Base-by-base conservation (phyloP, 495 filamentous ascomycete species). In the Diplogelasinospora grovesii region DNA sequence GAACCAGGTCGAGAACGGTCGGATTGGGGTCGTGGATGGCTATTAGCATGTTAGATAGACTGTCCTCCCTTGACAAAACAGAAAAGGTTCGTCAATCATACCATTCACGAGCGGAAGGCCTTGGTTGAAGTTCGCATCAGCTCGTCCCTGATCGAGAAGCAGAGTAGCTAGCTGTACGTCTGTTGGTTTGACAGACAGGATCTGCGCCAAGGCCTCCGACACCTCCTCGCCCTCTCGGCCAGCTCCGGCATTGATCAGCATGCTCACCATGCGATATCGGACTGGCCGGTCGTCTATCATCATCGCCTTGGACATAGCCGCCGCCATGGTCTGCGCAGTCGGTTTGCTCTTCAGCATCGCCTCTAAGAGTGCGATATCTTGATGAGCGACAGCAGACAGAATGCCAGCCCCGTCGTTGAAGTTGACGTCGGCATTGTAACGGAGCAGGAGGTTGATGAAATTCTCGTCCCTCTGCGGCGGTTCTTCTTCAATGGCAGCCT, bases 351-450 rank as follows among this genome's bases (percentile, higher is more conserved):
- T 56, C 0, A 71, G 54, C 9, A 73, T 30, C 1, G 49, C 54
- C 11, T 59, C 55, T 1, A 73, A 46, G 3, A 73, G 50, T 3
- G 28, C 16, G 0, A 59, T 14, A 13, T 73, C 66, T 5, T 49
- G 56, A 19, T 64, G 62, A 1, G 47, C 30, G 36, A 73, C 57
- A 2, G 66, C 63, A 0, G 66, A 55, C 2, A 61, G 41, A n/a
- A 73, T 57, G 3, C 60, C 53, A 8, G 60, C 55, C 2, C 66
- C 64, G 31, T 65, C 59, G 32, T 70, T 66, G 37, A 68, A 65
- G 42, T 70, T 68, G 3, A 64, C 56, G 25, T 69, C 65, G 8
- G 65, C 61, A 30, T 65, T 66, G 31, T 69, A 50, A 13, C 57
- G 58, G 11, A 73, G 51, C 28, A 73, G 48, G 10, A 73, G 57